These are phyloP conservation scores for barley (Hordeum vulgare) DNA, from an alignment of 176 grass and related monocot species.

Conservation along the genomic window MorexV3_pseudomolecules_assembly NC_058519.1:657153737-657154236, in stretches of 20 bases:
- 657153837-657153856: conserved; percentile 28
- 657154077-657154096: background rate
- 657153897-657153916: background rate
- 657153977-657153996: conserved; percentile 17
- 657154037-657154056: background rate
- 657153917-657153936: background rate
- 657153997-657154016: background rate
- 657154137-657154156: conserved; percentile 6
- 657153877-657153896: background rate
- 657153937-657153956: conserved; percentile 39
- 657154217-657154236: background rate
- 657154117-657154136: conserved; percentile 21
- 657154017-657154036: conserved; percentile 28
- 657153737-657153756: background rate
- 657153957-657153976: conserved; percentile 15
- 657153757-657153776: background rate
- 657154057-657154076: conserved; percentile 8
- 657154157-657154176: background rate
- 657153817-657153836: conserved; percentile 19
- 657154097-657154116: background rate
- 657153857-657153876: background rate
- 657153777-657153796: background rate
- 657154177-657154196: background rate
- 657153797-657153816: background rate
- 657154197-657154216: background rate